Conservation (phyloP, 2,329 filamentous ascomycete species). For the Purpureocillium takamizusanense region DNA sequence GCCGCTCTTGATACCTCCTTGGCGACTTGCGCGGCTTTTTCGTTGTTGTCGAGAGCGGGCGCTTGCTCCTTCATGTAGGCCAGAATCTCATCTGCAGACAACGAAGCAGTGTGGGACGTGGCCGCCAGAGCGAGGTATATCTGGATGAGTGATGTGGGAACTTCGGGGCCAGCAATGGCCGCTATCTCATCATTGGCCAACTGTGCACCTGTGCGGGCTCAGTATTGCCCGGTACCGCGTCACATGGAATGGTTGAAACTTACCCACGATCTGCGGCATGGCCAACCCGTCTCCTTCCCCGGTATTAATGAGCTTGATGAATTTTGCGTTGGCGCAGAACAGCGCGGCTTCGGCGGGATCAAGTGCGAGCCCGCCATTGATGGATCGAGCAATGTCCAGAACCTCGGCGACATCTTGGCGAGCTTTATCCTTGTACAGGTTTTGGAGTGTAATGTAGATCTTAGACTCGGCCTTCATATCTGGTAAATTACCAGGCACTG, state of each 20-base stretch:
- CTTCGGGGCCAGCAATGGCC: constrained; percentile 33
- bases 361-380: constrained; percentile 42
- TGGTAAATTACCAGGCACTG: constrained; percentile 77
- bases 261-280: constrained; percentile 46
- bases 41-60: constrained; percentile 38
- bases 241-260: constrained; percentile 15
- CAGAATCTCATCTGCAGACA: constrained; percentile 46
- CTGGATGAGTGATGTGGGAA: constrained; percentile 53
- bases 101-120: constrained; percentile 34
- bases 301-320: constrained; percentile 76
- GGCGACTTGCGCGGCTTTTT: constrained; percentile 43
- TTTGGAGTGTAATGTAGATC: constrained; percentile 85
- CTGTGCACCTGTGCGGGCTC: constrained; percentile 36
- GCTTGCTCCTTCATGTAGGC: constrained; percentile 30
- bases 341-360: constrained; percentile 70
- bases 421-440: constrained; percentile 86
- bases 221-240: neutral
- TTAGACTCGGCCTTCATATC: constrained; percentile 96
- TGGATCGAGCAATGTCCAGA: constrained; percentile 49
- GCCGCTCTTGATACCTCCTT: constrained; percentile 66
- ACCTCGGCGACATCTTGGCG: constrained; percentile 71
- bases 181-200: constrained; percentile 43
- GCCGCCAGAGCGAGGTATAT: constrained; percentile 60
- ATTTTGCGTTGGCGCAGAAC: constrained; percentile 92
- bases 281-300: constrained; percentile 31